phyloP scores from a whole-genome alignment of 345 rosid species.

The Syzygium aromaticum region DNA sequence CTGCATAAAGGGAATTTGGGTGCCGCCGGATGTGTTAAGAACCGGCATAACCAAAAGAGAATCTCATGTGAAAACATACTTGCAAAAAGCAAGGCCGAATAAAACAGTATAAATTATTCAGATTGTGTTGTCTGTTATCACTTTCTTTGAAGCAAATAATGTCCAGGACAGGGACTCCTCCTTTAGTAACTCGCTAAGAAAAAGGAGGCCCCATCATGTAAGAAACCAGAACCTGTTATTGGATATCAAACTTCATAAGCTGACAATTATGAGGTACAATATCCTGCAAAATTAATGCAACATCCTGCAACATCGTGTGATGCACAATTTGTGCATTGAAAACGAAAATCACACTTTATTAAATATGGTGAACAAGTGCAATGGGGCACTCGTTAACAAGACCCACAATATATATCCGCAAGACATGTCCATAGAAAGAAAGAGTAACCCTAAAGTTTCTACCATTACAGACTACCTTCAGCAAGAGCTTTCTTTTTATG shows the following conservation, averaged over 20 bases:
- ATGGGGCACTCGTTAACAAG: neutral
- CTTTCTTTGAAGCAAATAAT: neutral
- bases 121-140: neutral
- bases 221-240: neutral
- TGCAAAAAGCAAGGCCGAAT: neutral
- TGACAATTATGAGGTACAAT: neutral
- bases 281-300: neutral
- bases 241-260: neutral
- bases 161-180: neutral
- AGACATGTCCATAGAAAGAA: neutral
- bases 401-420: neutral
- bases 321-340: neutral
- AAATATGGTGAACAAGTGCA: neutral
- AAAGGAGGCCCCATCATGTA: neutral
- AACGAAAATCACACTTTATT: neutral
- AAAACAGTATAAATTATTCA: neutral
- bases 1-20: neutral
- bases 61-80: neutral
- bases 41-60: neutral
- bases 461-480: neutral
- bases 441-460: neutral
- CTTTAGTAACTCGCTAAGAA: neutral
- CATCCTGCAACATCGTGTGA: neutral
- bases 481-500: neutral
- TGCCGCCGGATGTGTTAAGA: neutral